Evolutionary conservation across 495 filamentous ascomycete genomes (phyloP).

Genomic region (Xylaria telfairii): DNA sequence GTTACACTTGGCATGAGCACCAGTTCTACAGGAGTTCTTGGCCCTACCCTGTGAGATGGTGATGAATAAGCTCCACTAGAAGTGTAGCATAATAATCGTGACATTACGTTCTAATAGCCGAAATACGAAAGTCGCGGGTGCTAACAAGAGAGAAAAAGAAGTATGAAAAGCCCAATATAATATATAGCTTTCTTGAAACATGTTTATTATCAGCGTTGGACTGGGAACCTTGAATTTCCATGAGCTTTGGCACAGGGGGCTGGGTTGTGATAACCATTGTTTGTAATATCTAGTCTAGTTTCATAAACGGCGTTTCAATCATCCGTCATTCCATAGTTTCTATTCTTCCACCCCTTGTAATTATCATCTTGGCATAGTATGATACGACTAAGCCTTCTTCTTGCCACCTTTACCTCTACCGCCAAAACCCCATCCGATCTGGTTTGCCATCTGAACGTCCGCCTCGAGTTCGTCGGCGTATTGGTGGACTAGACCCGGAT

Average conservation of each 20-base stretch:
- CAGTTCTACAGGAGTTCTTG: neutral
- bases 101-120: neutral
- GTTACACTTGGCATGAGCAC: neutral
- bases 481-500: conserved; percentile 65
- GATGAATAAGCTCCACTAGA: neutral
- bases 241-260: neutral
- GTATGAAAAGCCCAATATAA: neutral
- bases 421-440: conserved; percentile 64
- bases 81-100: neutral
- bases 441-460: conserved; percentile 64
- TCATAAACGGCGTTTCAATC: neutral
- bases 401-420: conserved; percentile 4
- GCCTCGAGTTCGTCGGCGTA: conserved; percentile 67
- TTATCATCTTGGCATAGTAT: neutral
- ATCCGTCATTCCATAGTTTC: neutral
- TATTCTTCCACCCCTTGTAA: neutral
- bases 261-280: neutral
- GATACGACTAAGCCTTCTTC: neutral
- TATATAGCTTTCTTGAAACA: neutral
- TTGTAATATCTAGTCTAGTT: neutral
- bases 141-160: neutral
- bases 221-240: neutral
- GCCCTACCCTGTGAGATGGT: neutral
- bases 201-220: neutral
- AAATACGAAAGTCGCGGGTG: neutral